Evolutionary conservation across 768 basidiomycete species (phyloP), one percentile per base, ranked within the genome.

Genomic region (Flagelloscypha sp.): DNA sequence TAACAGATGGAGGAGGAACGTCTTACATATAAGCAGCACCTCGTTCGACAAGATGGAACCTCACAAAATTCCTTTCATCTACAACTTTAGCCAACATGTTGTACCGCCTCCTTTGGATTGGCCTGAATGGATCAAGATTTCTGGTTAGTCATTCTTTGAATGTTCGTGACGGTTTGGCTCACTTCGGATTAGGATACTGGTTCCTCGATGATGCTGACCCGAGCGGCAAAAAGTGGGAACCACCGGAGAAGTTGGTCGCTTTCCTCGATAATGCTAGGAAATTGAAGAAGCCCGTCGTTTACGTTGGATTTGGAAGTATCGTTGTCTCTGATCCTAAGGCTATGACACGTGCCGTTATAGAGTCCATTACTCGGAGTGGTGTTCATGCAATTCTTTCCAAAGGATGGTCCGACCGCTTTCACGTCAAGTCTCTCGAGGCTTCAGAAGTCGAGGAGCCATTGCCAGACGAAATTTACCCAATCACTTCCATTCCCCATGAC

Each of bases 111-210:
- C 94, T 3, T 61, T 98, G 37, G 94, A 99, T 56, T 99, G 95
- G 95, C 89, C 92, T 4, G 94, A 99, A 57, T 97, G 93, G 90
- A 97, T 98, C 44, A 82, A 86, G 27, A 76, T 93, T 1, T 90
- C 90, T 42, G 88, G 87, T 84, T 47, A 39, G 52, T 45, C 13
- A 15, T 31, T 18, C 37, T 11, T 24, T 15, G 17, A 13, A n/a
- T 18, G 11, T 18, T 25, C 28, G 17, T 24, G 23, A n/a, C 8
- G 33, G 10, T 20, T 20, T 27, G 30, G 16, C 24, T 36, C 24
- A 32, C 37, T 35, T 11, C 16, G 18, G 25, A 19, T 7, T 33
- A 87, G 94, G 94, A 7, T 98, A 95, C 56, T 99, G 94, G 94
- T 93, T 90, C 73, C 70, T 99, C 30, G 78, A 94, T 34, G 87